phyloP scores from a whole-genome alignment of 176 grass and related monocot species.

The Paspalum notatum region DNA sequence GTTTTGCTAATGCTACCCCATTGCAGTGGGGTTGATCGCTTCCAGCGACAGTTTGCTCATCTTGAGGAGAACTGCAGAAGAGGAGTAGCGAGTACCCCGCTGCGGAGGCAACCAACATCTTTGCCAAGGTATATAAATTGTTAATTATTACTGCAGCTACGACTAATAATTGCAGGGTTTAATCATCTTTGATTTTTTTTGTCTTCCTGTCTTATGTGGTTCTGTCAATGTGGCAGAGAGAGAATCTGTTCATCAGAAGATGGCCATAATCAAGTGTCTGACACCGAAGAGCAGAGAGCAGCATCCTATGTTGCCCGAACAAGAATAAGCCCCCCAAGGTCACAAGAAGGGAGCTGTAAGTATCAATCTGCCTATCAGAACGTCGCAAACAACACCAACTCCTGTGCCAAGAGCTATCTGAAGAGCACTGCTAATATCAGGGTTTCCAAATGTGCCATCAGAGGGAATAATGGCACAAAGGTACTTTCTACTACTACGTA shows the following conservation, averaged over 20 bases:
- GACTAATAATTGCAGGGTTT: constrained; percentile 14
- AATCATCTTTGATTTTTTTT: constrained; percentile 1
- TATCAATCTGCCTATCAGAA: constrained; percentile 33
- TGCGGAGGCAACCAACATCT: constrained; percentile 72
- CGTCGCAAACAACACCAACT: constrained; percentile 5
- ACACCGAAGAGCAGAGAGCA: constrained; percentile 50
- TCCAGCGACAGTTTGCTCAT: constrained; percentile 86
- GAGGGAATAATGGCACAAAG: constrained; percentile 43
- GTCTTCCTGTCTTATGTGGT: constrained; percentile 27
- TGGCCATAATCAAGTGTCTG: constrained; percentile 31
- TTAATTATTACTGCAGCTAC: background rate
- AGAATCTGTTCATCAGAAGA: constrained; percentile 62
- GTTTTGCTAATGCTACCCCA: constrained; percentile 33
- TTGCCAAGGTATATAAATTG: constrained; percentile 66
- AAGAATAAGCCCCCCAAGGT: constrained; percentile 56
- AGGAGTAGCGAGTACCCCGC: constrained; percentile 68
- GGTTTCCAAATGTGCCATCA: constrained; percentile 56
- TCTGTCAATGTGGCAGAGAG: constrained; percentile 60
- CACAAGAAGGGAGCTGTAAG: constrained; percentile 28
- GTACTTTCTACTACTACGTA: constrained; percentile 31
- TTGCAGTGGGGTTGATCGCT: constrained; percentile 78
- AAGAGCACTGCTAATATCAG: constrained; percentile 59
- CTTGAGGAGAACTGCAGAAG: constrained; percentile 83
- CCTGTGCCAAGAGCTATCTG: constrained; percentile 33
- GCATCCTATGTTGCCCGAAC: constrained; percentile 56